phyloP scores from a whole-genome alignment of 306 rosid species.

The Cicer chorassanicum region DNA sequence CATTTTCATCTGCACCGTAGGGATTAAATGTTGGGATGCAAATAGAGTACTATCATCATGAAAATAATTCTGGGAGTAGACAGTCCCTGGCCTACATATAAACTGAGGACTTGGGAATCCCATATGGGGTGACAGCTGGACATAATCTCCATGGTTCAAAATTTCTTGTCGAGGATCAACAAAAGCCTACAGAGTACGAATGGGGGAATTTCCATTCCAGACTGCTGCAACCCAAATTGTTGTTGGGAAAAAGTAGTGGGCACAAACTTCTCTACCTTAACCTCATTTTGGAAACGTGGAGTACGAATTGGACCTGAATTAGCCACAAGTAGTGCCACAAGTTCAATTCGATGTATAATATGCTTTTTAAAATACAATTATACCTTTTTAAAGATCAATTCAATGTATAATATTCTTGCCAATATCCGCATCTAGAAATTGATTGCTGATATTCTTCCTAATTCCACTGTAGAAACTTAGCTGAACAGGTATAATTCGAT shows the following conservation, averaged over 20 bases:
- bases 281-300: conserved; percentile 55
- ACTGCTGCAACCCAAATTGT: conserved; percentile 59
- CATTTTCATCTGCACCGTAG: conserved; percentile 66
- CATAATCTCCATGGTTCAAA: conserved; percentile 55
- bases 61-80: conserved; percentile 61
- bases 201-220: conserved; percentile 58
- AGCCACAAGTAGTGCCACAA: conserved; percentile 39
- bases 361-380: too few species aligned
- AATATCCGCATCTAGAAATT: too few species aligned
- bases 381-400: too few species aligned
- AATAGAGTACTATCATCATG: conserved; percentile 50
- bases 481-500: too few species aligned
- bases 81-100: conserved; percentile 55
- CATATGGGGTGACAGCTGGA: conserved; percentile 63
- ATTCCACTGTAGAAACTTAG: too few species aligned
- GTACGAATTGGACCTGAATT: conserved; percentile 54
- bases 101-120: conserved; percentile 68
- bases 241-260: conserved; percentile 60
- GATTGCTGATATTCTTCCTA: too few species aligned
- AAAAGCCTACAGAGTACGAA: conserved; percentile 58
- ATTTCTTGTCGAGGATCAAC: conserved; percentile 63
- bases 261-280: conserved; percentile 57
- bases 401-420: too few species aligned
- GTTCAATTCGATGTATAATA: too few species aligned
- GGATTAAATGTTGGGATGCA: conserved; percentile 59